Evolutionary conservation across 1,284 basidiomycete genomes (phyloP).

Genomic region (Singerocomus inundabilis): DNA sequence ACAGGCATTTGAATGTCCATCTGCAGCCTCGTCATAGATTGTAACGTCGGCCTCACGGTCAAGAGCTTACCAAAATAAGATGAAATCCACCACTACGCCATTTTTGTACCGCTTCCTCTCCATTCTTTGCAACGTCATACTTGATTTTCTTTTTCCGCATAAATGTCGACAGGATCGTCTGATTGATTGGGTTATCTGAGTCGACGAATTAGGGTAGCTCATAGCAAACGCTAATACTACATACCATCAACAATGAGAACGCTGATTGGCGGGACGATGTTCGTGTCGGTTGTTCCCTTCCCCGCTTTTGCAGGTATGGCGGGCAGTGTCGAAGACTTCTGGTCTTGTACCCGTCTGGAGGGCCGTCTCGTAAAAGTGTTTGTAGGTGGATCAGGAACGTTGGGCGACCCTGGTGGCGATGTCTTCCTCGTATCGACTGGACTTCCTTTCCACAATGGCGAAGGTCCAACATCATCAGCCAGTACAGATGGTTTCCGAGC

Average conservation of each 20-base stretch:
- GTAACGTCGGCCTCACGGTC: neutral
- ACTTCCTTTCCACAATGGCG: conserved; percentile 31
- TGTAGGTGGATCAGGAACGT: conserved; percentile 26
- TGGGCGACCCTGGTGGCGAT: conserved; percentile 37
- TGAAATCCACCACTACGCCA: conserved; percentile 95
- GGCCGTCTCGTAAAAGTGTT: conserved; percentile 28
- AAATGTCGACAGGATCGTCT: conserved; percentile 93
- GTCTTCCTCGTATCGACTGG: conserved; percentile 33
- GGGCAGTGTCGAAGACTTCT: conserved; percentile 27
- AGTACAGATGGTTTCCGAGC: conserved; percentile 31
- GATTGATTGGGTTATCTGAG: conserved; percentile 97
- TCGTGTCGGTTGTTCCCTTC: conserved; percentile 40
- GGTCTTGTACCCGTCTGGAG: conserved; percentile 28
- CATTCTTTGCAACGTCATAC: conserved; percentile 93
- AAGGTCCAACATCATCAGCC: conserved; percentile 25
- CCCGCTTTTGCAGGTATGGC: conserved; percentile 21
- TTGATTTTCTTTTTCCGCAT: conserved; percentile 97
- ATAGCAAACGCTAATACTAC: conserved; percentile 29
- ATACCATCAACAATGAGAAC: conserved; percentile 94
- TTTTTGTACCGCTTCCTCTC: conserved; percentile 93
- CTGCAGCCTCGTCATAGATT: conserved; percentile 40
- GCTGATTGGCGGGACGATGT: conserved; percentile 90
- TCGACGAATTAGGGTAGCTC: conserved; percentile 14
- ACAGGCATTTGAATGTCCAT: conserved; percentile 99
- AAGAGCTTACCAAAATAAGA: conserved; percentile 78